Evolutionary conservation across 192 early-diverging fungal genomes (phyloP).

Genomic region (Funneliformis geosporum): DNA sequence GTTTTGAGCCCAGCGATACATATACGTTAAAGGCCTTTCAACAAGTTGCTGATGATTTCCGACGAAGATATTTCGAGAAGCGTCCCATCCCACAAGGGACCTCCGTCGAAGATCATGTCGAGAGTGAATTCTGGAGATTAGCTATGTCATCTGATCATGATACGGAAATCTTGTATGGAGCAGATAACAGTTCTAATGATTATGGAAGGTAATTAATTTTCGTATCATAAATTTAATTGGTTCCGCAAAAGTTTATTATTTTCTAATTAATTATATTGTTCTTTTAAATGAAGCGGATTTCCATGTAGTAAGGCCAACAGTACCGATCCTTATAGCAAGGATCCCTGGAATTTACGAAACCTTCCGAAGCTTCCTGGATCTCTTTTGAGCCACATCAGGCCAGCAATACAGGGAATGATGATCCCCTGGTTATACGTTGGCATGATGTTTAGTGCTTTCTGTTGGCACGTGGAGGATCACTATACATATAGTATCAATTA

Average conservation of each 20-base stretch:
- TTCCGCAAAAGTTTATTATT: background rate
- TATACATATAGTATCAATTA: slow-evolving; percentile 98
- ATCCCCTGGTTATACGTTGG: slow-evolving; percentile 97
- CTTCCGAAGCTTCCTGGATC: slow-evolving; percentile 80
- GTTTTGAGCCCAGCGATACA: slow-evolving; percentile 88
- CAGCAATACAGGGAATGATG: slow-evolving; percentile 97
- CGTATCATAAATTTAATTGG: background rate
- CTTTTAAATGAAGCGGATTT: slow-evolving; percentile 68
- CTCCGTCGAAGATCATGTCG: slow-evolving; percentile 77
- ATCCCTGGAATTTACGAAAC: slow-evolving; percentile 89
- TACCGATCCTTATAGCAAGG: slow-evolving; percentile 62
- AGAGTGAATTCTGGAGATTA: slow-evolving; percentile 92
- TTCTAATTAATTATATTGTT: slow-evolving; percentile 21
- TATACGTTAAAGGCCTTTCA: slow-evolving; percentile 80
- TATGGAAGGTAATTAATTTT: slow-evolving; percentile 73
- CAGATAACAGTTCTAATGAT: slow-evolving; percentile 87
- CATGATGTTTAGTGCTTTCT: slow-evolving; percentile 94
- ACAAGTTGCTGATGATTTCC: slow-evolving; percentile 76
- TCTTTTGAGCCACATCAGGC: slow-evolving; percentile 84
- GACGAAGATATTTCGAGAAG: slow-evolving; percentile 53
- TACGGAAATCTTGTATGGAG: slow-evolving; percentile 95
- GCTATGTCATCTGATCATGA: slow-evolving; percentile 84
- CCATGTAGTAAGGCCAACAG: slow-evolving; percentile 69
- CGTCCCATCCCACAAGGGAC: slow-evolving; percentile 29
- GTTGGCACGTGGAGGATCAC: slow-evolving; percentile 99